These are phyloP conservation scores for Cladochytrium replicatum DNA, from an alignment of 192 early-diverging fungal species.

Conservation along the genomic window DNA sequence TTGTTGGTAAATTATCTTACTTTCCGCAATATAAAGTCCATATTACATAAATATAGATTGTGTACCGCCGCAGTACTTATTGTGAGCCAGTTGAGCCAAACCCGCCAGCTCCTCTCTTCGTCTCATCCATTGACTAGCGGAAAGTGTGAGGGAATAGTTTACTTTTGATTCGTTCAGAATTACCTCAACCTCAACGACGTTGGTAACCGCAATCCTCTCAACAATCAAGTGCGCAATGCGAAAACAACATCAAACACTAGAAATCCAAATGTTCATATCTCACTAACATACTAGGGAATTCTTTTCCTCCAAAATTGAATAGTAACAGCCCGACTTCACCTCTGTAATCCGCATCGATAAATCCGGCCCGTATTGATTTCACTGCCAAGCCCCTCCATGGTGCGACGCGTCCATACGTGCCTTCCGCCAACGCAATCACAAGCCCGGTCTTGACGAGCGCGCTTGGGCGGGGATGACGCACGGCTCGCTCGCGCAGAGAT, in stretches of 20 bases:
- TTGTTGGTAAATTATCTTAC: too few species aligned
- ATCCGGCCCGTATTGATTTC: conserved; percentile 86
- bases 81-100: conserved; percentile 53
- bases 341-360: conserved; percentile 86
- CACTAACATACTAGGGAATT: conserved; percentile 41
- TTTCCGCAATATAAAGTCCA: too few species aligned
- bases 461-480: conserved; percentile 63
- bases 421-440: conserved; percentile 69
- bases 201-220: conserved; percentile 72
- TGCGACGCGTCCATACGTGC: conserved; percentile 92
- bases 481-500: conserved; percentile 54
- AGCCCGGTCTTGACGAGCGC: conserved; percentile 80
- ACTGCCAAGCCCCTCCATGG: conserved; percentile 85
- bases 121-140: too few species aligned
- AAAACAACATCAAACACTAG: conserved; percentile 38
- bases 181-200: conserved; percentile 69
- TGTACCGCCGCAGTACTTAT: too few species aligned
- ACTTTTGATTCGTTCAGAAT: not conserved
- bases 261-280: too few species aligned
- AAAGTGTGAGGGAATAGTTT: too few species aligned
- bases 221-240: conserved; percentile 93
- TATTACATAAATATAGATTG: too few species aligned
- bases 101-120: conserved; percentile 38
- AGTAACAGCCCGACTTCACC: conserved; percentile 76
- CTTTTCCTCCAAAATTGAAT: conserved; percentile 75